Evolutionary conservation across 1,139 yeast species (phyloP).

Genomic region (Magnusiomyces tetraspermus): DNA sequence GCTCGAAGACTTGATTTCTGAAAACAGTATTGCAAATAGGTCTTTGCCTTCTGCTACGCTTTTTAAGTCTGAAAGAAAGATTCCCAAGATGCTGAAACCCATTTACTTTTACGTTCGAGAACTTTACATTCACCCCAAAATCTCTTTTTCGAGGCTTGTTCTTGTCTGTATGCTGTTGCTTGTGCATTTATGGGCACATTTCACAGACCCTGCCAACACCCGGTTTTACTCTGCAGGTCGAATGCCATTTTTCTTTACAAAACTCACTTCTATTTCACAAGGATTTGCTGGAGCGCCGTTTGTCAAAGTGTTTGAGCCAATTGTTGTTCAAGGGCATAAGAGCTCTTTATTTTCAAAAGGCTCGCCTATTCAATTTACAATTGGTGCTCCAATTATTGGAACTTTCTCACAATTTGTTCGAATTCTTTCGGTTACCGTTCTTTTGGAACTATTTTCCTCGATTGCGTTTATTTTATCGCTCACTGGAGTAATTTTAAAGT

Average conservation of each 20-base stretch:
- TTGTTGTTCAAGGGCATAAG: constrained; percentile 9
- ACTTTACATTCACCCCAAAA: constrained; percentile 10
- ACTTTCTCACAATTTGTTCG: constrained; percentile 11
- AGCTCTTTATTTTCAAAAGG: background rate
- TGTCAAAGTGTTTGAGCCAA: constrained; percentile 12
- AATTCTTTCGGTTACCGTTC: constrained; percentile 20
- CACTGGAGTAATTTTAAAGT: constrained; percentile 33
- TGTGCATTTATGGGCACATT: constrained; percentile 7
- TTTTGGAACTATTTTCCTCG: constrained; percentile 39
- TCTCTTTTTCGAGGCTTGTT: constrained; percentile 10
- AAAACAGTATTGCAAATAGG: background rate
- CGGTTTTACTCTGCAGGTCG: constrained; percentile 11
- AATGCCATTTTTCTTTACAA: constrained; percentile 11
- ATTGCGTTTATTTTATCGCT: constrained; percentile 36
- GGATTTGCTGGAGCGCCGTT: constrained; percentile 4
- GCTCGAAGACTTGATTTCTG: constrained; percentile 40
- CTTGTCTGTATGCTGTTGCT: constrained; percentile 2
- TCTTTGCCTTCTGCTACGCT: constrained; percentile 1
- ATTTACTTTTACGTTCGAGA: constrained; percentile 8
- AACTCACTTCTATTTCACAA: constrained; percentile 6
- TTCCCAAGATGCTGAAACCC: constrained; percentile 6
- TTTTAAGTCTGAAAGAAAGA: background rate
- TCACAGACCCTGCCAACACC: constrained; percentile 8
- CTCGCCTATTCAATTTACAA: constrained; percentile 3
- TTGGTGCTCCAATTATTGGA: constrained; percentile 11